phyloP scores from a whole-genome alignment of 2,329 filamentous ascomycete species.

The Bipolaris oryzae region DNA sequence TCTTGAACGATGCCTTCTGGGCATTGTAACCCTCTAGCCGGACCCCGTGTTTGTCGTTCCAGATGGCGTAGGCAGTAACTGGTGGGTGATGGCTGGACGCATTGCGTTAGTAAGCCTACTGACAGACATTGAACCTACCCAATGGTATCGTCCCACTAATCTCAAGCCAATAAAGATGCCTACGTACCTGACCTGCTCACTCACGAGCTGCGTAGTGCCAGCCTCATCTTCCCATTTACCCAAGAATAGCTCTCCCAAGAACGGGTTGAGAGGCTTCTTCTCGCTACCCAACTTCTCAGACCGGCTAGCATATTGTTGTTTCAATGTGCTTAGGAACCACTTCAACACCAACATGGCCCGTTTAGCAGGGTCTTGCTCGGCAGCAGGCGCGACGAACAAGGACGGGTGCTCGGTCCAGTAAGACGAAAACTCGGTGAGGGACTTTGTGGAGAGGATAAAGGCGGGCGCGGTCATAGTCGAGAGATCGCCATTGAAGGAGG shows the following conservation, averaged over 20 bases:
- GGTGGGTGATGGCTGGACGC: slow-evolving; percentile 79
- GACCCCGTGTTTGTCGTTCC: slow-evolving; percentile 82
- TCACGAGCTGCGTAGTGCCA: slow-evolving; percentile 84
- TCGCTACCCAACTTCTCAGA: slow-evolving; percentile 87
- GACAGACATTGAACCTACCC: neutral
- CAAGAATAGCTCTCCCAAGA: slow-evolving; percentile 91
- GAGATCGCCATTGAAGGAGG: slow-evolving; percentile 62
- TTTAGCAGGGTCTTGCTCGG: slow-evolving; percentile 79
- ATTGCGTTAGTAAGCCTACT: slow-evolving; percentile 14
- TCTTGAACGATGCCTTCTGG: slow-evolving; percentile 92
- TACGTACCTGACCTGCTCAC: slow-evolving; percentile 83
- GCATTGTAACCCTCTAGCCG: slow-evolving; percentile 84
- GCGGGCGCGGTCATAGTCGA: slow-evolving; percentile 63
- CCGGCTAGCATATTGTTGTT: slow-evolving; percentile 77
- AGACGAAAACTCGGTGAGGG: slow-evolving; percentile 62
- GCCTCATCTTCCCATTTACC: slow-evolving; percentile 85
- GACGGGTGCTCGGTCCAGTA: slow-evolving; percentile 63
- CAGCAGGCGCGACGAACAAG: slow-evolving; percentile 80
- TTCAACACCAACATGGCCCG: slow-evolving; percentile 87
- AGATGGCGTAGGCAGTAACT: slow-evolving; percentile 91
- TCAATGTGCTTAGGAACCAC: slow-evolving; percentile 93
- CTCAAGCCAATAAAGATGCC: neutral
- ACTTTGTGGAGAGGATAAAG: slow-evolving; percentile 61
- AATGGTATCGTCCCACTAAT: neutral
- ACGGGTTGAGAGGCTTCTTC: slow-evolving; percentile 98